Conservation (phyloP, 2,329 filamentous ascomycete genomes). For the Alternaria rosae region DNA sequence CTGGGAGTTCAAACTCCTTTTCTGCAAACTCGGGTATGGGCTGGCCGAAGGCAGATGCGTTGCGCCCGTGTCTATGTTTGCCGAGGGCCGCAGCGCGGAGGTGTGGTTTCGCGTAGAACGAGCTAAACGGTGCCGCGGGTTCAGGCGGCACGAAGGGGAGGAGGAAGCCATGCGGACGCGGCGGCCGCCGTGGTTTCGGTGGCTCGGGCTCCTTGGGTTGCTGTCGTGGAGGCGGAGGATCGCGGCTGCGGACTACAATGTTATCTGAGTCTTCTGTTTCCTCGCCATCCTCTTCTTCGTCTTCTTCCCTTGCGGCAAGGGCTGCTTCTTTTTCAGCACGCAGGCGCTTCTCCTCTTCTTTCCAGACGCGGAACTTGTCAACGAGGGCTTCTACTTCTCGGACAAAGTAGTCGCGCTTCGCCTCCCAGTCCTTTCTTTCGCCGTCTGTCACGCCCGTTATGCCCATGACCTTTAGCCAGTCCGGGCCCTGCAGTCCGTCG, state of each 20-base stretch:
- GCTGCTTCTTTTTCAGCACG: slow-evolving; percentile 78
- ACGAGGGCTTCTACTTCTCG: slow-evolving; percentile 81
- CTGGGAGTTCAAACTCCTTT: slow-evolving; percentile 77
- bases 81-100: slow-evolving; percentile 82
- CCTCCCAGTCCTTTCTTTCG: slow-evolving; percentile 85
- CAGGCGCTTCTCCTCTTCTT: slow-evolving; percentile 84
- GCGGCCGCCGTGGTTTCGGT: slow-evolving; percentile 41
- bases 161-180: slow-evolving; percentile 43
- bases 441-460: slow-evolving; percentile 84
- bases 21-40: slow-evolving; percentile 76
- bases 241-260: slow-evolving; percentile 18
- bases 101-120: slow-evolving; percentile 83
- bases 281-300: slow-evolving; percentile 48
- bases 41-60: slow-evolving; percentile 80
- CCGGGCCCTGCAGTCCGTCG: slow-evolving; percentile 85
- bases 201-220: slow-evolving; percentile 53
- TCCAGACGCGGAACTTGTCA: slow-evolving; percentile 88
- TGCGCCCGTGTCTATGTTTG: slow-evolving; percentile 72
- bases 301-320: slow-evolving; percentile 57
- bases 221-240: slow-evolving; percentile 46
- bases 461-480: slow-evolving; percentile 93
- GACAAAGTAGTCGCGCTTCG: slow-evolving; percentile 85
- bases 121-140: slow-evolving; percentile 73
- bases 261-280: slow-evolving; percentile 48
- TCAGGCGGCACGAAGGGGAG: slow-evolving; percentile 39